Evolutionary conservation across 208 protist species (phyloP), one percentile per base, ranked within the genome.

Genomic region (Tritrichomonas musculus): DNA sequence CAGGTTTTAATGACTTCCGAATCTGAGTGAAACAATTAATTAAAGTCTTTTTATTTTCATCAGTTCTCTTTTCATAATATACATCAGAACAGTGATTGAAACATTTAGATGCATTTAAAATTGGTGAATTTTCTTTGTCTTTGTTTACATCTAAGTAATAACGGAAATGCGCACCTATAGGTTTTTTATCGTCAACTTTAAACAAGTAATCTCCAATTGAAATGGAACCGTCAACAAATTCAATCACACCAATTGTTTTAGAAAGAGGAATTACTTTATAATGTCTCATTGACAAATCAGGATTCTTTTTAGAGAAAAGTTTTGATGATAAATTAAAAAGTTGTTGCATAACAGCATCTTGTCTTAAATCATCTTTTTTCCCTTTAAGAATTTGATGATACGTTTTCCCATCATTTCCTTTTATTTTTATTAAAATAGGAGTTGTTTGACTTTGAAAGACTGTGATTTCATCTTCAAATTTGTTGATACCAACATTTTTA

Each of bases 1-100:
- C 72, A 20, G 94, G 94, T n/a, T 92, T 25, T 1, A 94, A 77
- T 17, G 77, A 33, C 60, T 95, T 47, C 8, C n/a, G 9, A 39
- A 94, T 84, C 50, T 92, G 25, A 5, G 9, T 39, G 33, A 57
- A 92, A 20, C 27, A 22, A 22, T 92, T 39, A 5, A 92, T 39
- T 3, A 92, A 22, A 3, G 13, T 39, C 33, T 60, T 27, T 14
- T 30, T 64, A n/a, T n/a, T n/a, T n/a, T 92, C 4, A 20, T 11
- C 30, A 33, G 3, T 65, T 13, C 2, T 50, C 60, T 50, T 92
- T 65, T 64, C 22, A 5, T 92, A 27, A 53, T 49, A n/a, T 1
- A 20, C 3, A 47, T 44, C 25, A 47, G 33, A n/a, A 47, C 8
- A 22, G 5, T 60, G 11, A 60, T 33, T 5, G 3, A n/a, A 49